Percentiles rank a stretch among this genome's conserved stretches.
phyloP scores from a whole-genome alignment of 345 rosid genomes.

The Gossypium bickii region DNA sequence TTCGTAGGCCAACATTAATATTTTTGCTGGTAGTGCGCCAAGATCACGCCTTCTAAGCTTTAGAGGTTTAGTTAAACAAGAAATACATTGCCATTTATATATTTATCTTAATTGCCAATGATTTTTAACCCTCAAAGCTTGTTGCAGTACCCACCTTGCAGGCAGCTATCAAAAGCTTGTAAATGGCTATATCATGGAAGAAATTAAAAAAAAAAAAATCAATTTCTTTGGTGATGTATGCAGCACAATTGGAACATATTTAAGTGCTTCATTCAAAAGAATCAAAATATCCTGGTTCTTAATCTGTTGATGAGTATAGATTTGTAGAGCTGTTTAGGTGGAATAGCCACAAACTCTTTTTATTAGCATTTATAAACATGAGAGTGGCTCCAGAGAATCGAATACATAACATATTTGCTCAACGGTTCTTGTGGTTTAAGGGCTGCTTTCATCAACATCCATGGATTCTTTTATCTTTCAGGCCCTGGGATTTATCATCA shows the following conservation, averaged over 20 bases:
- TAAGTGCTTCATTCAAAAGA: constrained; percentile 15
- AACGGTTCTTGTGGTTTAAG: too few relatives aligned
- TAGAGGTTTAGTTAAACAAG: neutral
- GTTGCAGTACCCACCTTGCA: neutral
- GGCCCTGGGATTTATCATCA: neutral
- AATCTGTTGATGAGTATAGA: constrained; percentile 13
- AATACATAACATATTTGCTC: neutral
- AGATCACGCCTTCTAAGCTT: neutral
- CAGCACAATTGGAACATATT: neutral
- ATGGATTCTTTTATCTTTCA: too few relatives aligned
- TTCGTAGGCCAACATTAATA: neutral
- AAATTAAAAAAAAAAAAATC: neutral
- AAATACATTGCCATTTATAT: neutral
- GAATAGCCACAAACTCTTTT: constrained; percentile 13
- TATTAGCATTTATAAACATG: neutral
- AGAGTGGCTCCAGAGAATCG: neutral
- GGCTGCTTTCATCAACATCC: too few relatives aligned
- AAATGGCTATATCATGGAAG: neutral
- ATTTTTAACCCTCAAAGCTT: neutral
- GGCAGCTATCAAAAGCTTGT: neutral
- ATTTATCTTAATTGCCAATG: neutral
- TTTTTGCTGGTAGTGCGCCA: neutral
- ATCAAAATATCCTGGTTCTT: neutral
- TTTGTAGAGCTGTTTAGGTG: constrained; percentile 10
- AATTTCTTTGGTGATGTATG: constrained; percentile 2